Evolutionary conservation across 768 basidiomycete genomes (phyloP).

Genomic region (Fomitopsis serialis): DNA sequence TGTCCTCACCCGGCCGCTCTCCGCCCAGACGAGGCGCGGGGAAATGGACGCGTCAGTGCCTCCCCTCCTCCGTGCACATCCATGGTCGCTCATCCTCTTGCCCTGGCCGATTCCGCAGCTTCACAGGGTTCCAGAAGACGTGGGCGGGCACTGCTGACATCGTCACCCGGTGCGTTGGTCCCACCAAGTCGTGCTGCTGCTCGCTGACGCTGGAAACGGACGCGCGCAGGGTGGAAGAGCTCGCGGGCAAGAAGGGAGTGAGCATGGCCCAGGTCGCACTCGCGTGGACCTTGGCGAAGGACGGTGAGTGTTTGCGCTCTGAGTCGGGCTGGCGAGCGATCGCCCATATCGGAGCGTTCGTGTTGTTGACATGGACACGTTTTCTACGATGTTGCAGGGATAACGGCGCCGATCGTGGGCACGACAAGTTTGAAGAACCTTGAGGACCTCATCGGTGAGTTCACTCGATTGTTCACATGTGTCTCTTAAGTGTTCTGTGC

Average conservation of each 20-base stretch:
- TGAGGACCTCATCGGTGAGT: slow-evolving; percentile 29
- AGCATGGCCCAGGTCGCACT: slow-evolving; percentile 29
- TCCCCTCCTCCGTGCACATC: too few species aligned
- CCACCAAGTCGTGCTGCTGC: too few species aligned
- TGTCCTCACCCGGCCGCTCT: slow-evolving; percentile 22
- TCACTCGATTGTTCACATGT: too few species aligned
- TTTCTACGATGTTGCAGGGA: slow-evolving; percentile 1
- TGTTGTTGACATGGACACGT: neutral
- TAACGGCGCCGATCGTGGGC: slow-evolving; percentile 22
- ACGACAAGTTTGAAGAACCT: slow-evolving; percentile 29
- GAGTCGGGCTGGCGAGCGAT: too few species aligned
- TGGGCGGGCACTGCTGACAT: slow-evolving; percentile 28
- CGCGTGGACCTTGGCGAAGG: slow-evolving; percentile 10
- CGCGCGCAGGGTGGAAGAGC: slow-evolving; percentile 27
- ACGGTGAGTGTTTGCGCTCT: slow-evolving; percentile 2
- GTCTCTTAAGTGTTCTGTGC: too few species aligned
- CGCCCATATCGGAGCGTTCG: too few species aligned
- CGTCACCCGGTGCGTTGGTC: slow-evolving; percentile 22
- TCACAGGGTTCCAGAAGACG: too few species aligned
- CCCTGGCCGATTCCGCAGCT: too few species aligned
- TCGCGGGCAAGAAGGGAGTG: slow-evolving; percentile 33
- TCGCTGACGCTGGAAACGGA: neutral
- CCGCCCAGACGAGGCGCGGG: slow-evolving; percentile 16
- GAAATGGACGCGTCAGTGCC: slow-evolving; percentile 18
- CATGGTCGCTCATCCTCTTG: too few species aligned